phyloP scores from a whole-genome alignment of 1,284 basidiomycete species.

The Cutaneotrichosporon sp. region DNA sequence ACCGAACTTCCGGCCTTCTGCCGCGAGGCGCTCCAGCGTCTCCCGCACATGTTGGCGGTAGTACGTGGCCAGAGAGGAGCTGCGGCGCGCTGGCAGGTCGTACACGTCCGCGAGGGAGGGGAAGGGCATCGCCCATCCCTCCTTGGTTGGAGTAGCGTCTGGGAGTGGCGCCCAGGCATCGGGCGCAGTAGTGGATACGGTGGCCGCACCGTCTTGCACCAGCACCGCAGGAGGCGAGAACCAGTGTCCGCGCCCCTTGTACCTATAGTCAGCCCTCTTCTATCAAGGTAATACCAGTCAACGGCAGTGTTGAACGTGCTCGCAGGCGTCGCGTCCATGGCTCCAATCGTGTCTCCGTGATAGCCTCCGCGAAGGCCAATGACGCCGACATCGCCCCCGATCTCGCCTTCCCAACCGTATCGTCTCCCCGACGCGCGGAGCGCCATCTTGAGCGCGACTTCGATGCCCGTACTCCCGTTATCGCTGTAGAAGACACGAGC shows the following conservation, averaged over 20 bases:
- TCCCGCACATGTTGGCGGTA: constrained; percentile 66
- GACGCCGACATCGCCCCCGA: constrained; percentile 64
- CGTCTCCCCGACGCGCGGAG: constrained; percentile 67
- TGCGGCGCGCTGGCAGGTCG: constrained; percentile 65
- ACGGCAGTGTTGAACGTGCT: constrained; percentile 80
- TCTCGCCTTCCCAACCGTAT: constrained; percentile 51
- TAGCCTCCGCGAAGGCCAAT: constrained; percentile 90
- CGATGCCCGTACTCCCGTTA: constrained; percentile 93
- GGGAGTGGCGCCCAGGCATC: constrained; percentile 41
- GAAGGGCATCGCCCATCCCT: constrained; percentile 47
- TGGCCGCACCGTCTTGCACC: constrained; percentile 63
- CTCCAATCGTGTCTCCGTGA: constrained; percentile 96
- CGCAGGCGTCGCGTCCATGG: constrained; percentile 88
- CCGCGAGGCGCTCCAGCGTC: constrained; percentile 59
- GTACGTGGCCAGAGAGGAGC: constrained; percentile 61
- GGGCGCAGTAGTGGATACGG: constrained; percentile 60
- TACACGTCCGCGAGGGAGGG: constrained; percentile 67
- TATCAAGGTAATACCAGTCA: constrained; percentile 65
- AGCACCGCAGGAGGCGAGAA: constrained; percentile 80
- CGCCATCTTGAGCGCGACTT: constrained; percentile 96
- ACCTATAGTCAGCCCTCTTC: constrained; percentile 44
- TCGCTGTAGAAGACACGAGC: constrained; percentile 88
- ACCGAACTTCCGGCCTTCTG: constrained; percentile 56
- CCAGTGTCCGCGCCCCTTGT: constrained; percentile 88
- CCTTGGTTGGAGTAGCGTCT: constrained; percentile 13